phyloP scores from a whole-genome alignment of 306 rosid species.

The Pterocarpus macrocarpus region DNA sequence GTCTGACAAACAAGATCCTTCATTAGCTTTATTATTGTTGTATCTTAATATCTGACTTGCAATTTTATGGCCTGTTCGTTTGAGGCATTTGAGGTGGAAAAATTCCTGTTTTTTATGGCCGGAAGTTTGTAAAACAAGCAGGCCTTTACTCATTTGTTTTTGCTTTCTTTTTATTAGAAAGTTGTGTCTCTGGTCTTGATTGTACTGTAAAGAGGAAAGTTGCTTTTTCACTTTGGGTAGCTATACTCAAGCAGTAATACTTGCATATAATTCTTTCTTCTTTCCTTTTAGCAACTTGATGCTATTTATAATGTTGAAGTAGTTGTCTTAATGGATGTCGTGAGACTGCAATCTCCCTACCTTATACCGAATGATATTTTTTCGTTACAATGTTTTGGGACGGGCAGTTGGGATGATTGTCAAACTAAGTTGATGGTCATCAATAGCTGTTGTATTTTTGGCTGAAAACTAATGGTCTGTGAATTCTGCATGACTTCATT shows the following conservation, averaged over 20 bases:
- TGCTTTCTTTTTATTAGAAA: neutral
- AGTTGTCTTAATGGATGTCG: neutral
- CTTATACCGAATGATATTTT: neutral
- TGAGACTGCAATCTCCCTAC: neutral
- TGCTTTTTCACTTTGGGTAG: neutral
- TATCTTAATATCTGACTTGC: slow-evolving; percentile 6
- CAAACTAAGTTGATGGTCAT: neutral
- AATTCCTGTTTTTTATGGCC: neutral
- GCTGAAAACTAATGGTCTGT: neutral
- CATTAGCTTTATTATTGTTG: slow-evolving; percentile 6
- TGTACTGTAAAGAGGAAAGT: slow-evolving; percentile 16
- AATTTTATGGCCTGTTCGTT: slow-evolving; percentile 6
- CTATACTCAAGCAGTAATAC: neutral
- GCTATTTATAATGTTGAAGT: neutral
- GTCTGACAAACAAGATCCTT: neutral
- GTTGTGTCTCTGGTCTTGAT: slow-evolving; percentile 17
- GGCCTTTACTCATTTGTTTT: neutral
- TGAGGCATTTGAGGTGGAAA: slow-evolving; percentile 22
- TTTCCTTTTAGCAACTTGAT: neutral
- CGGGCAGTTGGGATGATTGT: neutral
- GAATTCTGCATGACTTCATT: slow-evolving; percentile 11
- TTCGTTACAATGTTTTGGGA: neutral
- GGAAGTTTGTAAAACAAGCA: no score
- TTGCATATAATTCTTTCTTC: slow-evolving; percentile 1
- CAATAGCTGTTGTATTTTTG: neutral